Conservation (phyloP, 768 basidiomycete genomes). For the Lentinula sp. region DNA sequence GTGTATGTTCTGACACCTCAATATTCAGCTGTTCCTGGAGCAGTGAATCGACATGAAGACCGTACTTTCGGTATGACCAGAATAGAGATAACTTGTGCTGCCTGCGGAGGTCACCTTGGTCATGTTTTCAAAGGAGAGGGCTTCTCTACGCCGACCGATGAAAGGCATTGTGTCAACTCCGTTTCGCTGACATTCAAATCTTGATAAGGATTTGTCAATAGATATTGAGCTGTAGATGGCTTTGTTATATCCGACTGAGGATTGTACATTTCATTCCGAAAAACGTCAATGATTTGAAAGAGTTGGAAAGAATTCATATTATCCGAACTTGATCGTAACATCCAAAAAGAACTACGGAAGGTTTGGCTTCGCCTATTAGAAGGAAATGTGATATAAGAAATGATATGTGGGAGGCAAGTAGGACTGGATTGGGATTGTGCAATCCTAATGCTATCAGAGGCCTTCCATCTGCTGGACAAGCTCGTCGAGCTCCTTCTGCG, state of each 20-base stretch:
- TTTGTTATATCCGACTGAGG: neutral
- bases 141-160: constrained; percentile 72
- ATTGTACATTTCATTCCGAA: neutral
- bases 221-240: neutral
- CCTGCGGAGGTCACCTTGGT: constrained; percentile 90
- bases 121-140: constrained; percentile 96
- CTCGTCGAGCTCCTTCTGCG: constrained; percentile 81
- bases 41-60: constrained; percentile 77
- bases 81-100: constrained; percentile 84
- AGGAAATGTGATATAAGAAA: neutral
- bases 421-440: neutral
- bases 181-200: constrained; percentile 69
- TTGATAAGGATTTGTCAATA: neutral
- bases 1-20: neutral
- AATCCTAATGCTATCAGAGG: constrained; percentile 32
- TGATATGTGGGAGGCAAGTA: constrained; percentile 7
- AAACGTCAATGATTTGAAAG: neutral
- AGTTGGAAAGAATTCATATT: neutral
- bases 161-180: constrained; percentile 89
- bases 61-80: constrained; percentile 56
- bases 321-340: constrained; percentile 3
- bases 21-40: constrained; percentile 77
- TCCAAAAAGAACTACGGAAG: constrained; percentile 1
- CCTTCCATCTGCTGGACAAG: constrained; percentile 72
- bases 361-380: neutral